These are phyloP conservation scores for Beta corolliflora DNA, from an alignment of 179 eudicot species.

Conservation along the genomic window DNA sequence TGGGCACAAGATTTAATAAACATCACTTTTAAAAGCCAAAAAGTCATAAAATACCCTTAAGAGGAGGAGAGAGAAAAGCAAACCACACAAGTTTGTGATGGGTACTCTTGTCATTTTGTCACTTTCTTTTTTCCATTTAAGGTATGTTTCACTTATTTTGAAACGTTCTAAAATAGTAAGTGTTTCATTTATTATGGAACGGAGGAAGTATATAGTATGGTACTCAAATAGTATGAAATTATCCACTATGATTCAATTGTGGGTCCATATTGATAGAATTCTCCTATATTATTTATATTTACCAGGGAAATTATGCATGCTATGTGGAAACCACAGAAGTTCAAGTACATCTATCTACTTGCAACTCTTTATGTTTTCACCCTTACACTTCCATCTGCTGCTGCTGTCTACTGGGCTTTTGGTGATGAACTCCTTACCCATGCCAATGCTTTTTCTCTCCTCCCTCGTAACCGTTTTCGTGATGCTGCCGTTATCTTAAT, in stretches of 20 bases:
- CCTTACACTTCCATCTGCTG: conserved; percentile 60
- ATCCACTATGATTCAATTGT: conserved; percentile 5
- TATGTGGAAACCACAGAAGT: conserved; percentile 55
- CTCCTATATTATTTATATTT: not conserved
- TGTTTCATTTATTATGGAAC: too few species aligned
- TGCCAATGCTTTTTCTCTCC: conserved; percentile 62
- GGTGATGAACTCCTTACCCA: conserved; percentile 60
- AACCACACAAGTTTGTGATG: too few species aligned
- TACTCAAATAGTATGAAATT: not conserved
- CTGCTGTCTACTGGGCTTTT: conserved; percentile 59
- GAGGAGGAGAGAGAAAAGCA: too few species aligned
- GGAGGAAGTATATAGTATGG: not conserved
- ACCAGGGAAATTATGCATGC: conserved; percentile 50
- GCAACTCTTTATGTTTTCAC: conserved; percentile 65
- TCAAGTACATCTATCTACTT: conserved; percentile 54
- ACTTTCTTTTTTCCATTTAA: too few species aligned
- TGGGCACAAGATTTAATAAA: too few species aligned
- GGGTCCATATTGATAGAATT: conserved; percentile 1
- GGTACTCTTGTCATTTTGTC: too few species aligned
- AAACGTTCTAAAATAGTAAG: too few species aligned
- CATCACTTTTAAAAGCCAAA: too few species aligned
- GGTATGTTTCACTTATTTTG: too few species aligned
- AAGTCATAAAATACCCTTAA: too few species aligned
- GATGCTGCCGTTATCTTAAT: conserved; percentile 56
- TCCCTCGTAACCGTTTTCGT: conserved; percentile 46